Conservation (phyloP, 1,284 basidiomycete genomes). For the Apiotrichum laibachii region DNA sequence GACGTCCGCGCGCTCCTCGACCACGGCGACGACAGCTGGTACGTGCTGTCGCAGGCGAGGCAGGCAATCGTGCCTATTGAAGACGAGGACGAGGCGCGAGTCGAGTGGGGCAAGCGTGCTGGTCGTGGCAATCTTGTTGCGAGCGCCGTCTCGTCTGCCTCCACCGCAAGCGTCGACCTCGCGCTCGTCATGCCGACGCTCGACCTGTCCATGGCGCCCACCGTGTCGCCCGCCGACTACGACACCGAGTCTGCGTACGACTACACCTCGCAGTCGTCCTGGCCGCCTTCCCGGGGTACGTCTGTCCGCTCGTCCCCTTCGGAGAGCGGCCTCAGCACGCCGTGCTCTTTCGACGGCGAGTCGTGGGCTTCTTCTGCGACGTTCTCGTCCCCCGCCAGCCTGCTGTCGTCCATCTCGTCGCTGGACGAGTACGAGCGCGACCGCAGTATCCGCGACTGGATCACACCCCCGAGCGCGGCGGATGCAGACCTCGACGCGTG, state of each 20-base stretch:
- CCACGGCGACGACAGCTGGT: slow-evolving; percentile 35
- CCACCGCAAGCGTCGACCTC: slow-evolving; percentile 7
- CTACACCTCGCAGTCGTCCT: background rate
- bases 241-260: background rate
- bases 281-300: background rate
- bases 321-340: slow-evolving; percentile 1
- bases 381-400: slow-evolving; percentile 6
- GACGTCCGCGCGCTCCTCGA: slow-evolving; percentile 36
- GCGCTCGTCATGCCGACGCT: slow-evolving; percentile 36
- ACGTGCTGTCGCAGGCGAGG: slow-evolving; percentile 20
- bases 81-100: slow-evolving; percentile 27
- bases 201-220: slow-evolving; percentile 19
- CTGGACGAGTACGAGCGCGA: background rate
- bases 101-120: slow-evolving; percentile 18
- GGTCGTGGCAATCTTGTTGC: background rate
- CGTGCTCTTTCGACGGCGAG: background rate
- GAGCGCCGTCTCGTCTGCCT: background rate
- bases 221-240: background rate
- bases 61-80: slow-evolving; percentile 10
- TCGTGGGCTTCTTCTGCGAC: background rate
- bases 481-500: slow-evolving; percentile 35
- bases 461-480: slow-evolving; percentile 25
- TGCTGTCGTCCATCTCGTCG: background rate
- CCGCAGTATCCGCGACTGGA: slow-evolving; percentile 17
- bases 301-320: background rate